Percentiles rank a stretch among this genome's conserved stretches.
phyloP scores from a whole-genome alignment of 768 basidiomycete species.

The Mycena vulgaris region DNA sequence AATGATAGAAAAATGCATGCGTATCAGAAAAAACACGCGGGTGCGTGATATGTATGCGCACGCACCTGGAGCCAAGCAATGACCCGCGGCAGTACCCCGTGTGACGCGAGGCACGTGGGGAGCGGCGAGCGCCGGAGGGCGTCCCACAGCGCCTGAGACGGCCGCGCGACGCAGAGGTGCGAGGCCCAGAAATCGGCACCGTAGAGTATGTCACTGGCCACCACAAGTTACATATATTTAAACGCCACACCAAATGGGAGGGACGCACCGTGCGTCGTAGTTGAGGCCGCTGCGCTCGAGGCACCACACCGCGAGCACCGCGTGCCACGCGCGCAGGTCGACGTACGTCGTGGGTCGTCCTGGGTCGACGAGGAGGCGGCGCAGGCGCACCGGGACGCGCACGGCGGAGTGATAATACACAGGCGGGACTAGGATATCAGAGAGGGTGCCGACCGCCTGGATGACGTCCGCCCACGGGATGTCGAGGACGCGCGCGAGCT shows the following conservation, averaged over 20 bases:
- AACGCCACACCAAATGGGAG: neutral
- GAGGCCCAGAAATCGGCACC: slow-evolving; percentile 17
- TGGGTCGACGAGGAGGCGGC: neutral
- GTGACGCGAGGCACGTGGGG: slow-evolving; percentile 5
- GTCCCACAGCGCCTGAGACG: slow-evolving; percentile 16
- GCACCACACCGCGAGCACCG: slow-evolving; percentile 17
- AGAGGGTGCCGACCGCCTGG: neutral
- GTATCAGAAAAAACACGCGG: too few species aligned
- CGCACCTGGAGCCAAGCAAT: slow-evolving; percentile 12
- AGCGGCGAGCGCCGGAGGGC: slow-evolving; percentile 1
- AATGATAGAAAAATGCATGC: neutral
- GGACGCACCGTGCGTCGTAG: slow-evolving; percentile 16
- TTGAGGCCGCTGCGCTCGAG: slow-evolving; percentile 1
- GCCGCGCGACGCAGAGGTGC: neutral
- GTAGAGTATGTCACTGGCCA: slow-evolving; percentile 13
- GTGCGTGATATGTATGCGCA: neutral
- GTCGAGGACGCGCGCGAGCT: slow-evolving; percentile 2
- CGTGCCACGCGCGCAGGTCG: slow-evolving; percentile 1
- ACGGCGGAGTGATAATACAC: slow-evolving; percentile 5
- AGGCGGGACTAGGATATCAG: neutral
- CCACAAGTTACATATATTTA: neutral
- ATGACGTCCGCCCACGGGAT: neutral
- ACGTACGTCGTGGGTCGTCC: neutral
- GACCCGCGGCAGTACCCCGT: slow-evolving; percentile 3
- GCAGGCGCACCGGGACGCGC: neutral